phyloP scores from a whole-genome alignment of 345 rosid species.

The Anastatica hierochuntica region DNA sequence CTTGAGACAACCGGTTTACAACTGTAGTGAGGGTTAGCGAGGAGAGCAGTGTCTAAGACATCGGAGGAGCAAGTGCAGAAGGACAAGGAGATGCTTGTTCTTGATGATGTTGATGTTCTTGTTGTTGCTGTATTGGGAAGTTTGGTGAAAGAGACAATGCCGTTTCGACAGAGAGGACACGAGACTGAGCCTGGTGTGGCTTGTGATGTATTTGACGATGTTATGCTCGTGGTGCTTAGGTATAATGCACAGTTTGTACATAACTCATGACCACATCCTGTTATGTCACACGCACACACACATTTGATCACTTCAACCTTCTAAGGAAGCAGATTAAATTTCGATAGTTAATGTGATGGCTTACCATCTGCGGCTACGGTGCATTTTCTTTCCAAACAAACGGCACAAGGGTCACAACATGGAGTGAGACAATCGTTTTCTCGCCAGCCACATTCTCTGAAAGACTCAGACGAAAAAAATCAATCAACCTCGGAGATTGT shows the following conservation, averaged over 20 bases:
- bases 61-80: conserved; percentile 71
- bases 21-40: conserved; percentile 40
- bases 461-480: too few species aligned
- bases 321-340: not conserved
- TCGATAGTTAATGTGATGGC: not conserved
- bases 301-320: not conserved
- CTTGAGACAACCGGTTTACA: conserved; percentile 63
- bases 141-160: conserved; percentile 67
- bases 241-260: conserved; percentile 79
- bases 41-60: conserved; percentile 41
- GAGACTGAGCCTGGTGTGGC: conserved; percentile 75
- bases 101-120: conserved; percentile 24
- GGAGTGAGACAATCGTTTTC: conserved; percentile 33
- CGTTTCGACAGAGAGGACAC: conserved; percentile 87
- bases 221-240: conserved; percentile 61
- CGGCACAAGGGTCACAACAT: conserved; percentile 72
- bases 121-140: conserved; percentile 34
- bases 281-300: conserved; percentile 8
- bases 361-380: conserved; percentile 80
- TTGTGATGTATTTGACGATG: conserved; percentile 32
- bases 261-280: conserved; percentile 91
- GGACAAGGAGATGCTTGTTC: conserved; percentile 64
- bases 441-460: conserved; percentile 93
- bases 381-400: conserved; percentile 81
- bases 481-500: not conserved